Conservation (phyloP, 495 filamentous ascomycete genomes). For the Tuber indicum region DNA sequence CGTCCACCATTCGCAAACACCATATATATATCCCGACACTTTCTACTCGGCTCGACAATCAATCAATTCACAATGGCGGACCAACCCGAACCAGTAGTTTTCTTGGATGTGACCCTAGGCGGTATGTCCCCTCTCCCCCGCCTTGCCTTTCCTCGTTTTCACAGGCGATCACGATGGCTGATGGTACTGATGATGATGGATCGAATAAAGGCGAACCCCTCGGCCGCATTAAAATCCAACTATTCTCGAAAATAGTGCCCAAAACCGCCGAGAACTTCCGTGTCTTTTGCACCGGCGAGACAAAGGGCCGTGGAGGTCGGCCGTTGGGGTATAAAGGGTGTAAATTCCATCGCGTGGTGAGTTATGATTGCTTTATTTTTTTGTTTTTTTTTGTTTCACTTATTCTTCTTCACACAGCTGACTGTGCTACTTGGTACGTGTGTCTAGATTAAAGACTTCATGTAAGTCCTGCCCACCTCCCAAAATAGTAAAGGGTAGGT, state of each 20-base stretch:
- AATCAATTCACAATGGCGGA: slow-evolving; percentile 13
- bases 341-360: slow-evolving; percentile 90
- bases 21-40: slow-evolving; percentile 6
- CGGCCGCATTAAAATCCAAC: slow-evolving; percentile 87
- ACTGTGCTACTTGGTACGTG: background rate
- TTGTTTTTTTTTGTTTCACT: background rate
- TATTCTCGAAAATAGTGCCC: slow-evolving; percentile 77
- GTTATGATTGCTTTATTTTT: slow-evolving; percentile 41
- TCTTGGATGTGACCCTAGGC: slow-evolving; percentile 89
- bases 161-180: slow-evolving; percentile 9
- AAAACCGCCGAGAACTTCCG: slow-evolving; percentile 95
- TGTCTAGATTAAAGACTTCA: slow-evolving; percentile 83
- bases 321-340: slow-evolving; percentile 89
- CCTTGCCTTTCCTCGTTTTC: background rate
- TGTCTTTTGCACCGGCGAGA: slow-evolving; percentile 93
- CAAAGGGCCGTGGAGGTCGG: slow-evolving; percentile 68
- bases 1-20: background rate
- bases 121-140: slow-evolving; percentile 52
- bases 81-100: slow-evolving; percentile 51
- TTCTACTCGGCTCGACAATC: no score
- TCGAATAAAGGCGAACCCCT: slow-evolving; percentile 66
- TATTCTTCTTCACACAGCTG: background rate
- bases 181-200: background rate
- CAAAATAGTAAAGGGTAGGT: background rate
- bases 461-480: slow-evolving; percentile 47